Evolutionary conservation across 176 grass and related monocot species (phyloP), one percentile per base, ranked within the genome.

Genomic region (Hsuehochloa calcarea): DNA sequence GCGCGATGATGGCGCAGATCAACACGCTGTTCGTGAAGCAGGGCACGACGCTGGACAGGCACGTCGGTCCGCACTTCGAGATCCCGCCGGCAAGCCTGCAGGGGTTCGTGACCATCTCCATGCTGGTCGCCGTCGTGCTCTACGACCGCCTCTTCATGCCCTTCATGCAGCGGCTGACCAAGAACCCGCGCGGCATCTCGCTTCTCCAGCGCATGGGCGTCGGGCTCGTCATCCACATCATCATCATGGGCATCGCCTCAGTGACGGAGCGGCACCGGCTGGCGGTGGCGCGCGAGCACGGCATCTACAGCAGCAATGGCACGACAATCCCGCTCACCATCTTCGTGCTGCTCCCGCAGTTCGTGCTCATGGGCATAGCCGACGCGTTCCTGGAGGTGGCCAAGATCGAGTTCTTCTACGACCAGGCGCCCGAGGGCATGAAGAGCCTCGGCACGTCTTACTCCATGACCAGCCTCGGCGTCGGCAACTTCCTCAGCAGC

Each of bases 11-110:
- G 44, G 95, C 95, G 51, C 95, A 95, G 86, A 72, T 87, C 74
- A 92, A 93, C 82, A 98, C 95, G 46, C 82, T 98, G 75, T 98
- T 98, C 80, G 93, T 98, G 37, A 98, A 98, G 90, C 96, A 95
- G 65, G 96, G 96, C 9, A 93, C 87, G 6, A 98, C 93, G 39
- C 96, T 98, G 26, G 66, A 98, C 27, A 91, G 92, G 0, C 89
- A 89, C 68, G 55, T 98, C 1, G 92, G 92, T 13, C 37, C 47
- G 1, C 47, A 77, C 70, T 97, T 97, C 85, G 22, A 91, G 78
- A 91, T 97, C 45, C 95, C 95, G 38, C 87, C 95, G 20, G 95
- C 95, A 1, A 93, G 86, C 69, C 89, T 97, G 10, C 86, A 92
- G 66, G 90, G 65, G 6, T 97, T 97, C 65, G 90, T 97, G 14